phyloP scores from a whole-genome alignment of 345 rosid species.

The Toxicodendron radicans region DNA sequence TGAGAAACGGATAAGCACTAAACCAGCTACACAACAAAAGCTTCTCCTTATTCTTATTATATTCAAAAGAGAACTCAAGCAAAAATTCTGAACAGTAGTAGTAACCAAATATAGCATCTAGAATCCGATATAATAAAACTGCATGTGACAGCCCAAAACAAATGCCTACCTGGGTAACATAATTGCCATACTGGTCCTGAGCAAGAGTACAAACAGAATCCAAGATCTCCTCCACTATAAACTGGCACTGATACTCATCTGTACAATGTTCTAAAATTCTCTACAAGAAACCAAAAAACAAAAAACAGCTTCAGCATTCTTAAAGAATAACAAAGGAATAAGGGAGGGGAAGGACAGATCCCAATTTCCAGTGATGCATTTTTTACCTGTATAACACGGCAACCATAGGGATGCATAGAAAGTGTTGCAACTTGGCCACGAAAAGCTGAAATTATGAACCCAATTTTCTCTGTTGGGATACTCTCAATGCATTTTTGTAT shows the following conservation, averaged over 20 bases:
- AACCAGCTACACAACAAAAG: background rate
- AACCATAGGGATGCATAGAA: constrained; percentile 81
- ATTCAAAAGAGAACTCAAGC: background rate
- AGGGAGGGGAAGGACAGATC: constrained; percentile 4
- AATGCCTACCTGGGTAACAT: constrained; percentile 63
- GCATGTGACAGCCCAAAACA: background rate
- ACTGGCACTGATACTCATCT: constrained; percentile 46
- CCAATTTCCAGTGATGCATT: background rate
- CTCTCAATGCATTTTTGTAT: constrained; percentile 81
- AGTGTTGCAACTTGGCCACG: constrained; percentile 64
- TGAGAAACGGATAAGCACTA: background rate
- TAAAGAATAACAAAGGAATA: constrained; percentile 13
- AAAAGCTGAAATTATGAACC: constrained; percentile 59
- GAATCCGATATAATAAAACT: background rate
- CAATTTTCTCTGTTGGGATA: constrained; percentile 55
- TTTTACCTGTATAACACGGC: constrained; percentile 75
- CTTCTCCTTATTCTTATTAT: background rate
- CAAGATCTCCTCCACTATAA: constrained; percentile 62
- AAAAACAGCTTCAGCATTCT: constrained; percentile 11
- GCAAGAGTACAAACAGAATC: constrained; percentile 61
- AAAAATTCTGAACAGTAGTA: background rate
- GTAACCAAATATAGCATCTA: background rate
- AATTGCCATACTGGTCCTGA: constrained; percentile 76
- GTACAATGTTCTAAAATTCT: constrained; percentile 72
- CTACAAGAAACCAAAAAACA: constrained; percentile 35